Conservation (phyloP, 75 land plant species). For the Chamaecyparis obtusa region DNA sequence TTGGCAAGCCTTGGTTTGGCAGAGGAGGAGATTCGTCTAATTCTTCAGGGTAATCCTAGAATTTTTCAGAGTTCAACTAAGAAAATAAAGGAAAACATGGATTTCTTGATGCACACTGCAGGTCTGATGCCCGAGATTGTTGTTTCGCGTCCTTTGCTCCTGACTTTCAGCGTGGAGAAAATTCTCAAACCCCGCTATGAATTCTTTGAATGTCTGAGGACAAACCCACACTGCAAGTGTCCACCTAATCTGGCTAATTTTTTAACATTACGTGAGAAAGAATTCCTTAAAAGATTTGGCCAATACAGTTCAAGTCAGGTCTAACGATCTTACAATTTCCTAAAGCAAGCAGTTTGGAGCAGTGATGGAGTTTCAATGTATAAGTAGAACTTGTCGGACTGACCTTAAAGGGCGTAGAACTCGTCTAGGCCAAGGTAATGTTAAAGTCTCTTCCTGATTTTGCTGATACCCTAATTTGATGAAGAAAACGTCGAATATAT, state of each 20-base stretch:
- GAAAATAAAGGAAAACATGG: constrained; percentile 42
- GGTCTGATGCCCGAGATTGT: constrained; percentile 22
- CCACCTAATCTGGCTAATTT: background rate
- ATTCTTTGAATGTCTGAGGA: background rate
- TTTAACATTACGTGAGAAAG: background rate
- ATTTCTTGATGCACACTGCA: constrained; percentile 1
- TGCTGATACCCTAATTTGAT: too few relatives aligned
- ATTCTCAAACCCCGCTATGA: constrained; percentile 18
- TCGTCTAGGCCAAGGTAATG: too few relatives aligned
- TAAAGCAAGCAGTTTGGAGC: too few relatives aligned
- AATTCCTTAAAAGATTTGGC: background rate
- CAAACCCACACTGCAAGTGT: background rate
- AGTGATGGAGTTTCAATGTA: too few relatives aligned
- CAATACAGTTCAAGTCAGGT: background rate
- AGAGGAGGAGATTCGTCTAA: constrained; percentile 13
- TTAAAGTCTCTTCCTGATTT: too few relatives aligned
- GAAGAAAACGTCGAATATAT: too few relatives aligned
- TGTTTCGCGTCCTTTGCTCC: constrained; percentile 18
- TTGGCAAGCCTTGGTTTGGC: constrained; percentile 34
- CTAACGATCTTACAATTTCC: too few relatives aligned
- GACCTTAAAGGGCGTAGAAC: too few relatives aligned
- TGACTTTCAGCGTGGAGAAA: background rate
- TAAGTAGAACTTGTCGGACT: too few relatives aligned
- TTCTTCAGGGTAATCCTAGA: constrained; percentile 20
- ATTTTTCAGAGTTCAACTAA: constrained; percentile 22